Conservation (phyloP, 768 basidiomycete genomes). For the Daedalea quercina region DNA sequence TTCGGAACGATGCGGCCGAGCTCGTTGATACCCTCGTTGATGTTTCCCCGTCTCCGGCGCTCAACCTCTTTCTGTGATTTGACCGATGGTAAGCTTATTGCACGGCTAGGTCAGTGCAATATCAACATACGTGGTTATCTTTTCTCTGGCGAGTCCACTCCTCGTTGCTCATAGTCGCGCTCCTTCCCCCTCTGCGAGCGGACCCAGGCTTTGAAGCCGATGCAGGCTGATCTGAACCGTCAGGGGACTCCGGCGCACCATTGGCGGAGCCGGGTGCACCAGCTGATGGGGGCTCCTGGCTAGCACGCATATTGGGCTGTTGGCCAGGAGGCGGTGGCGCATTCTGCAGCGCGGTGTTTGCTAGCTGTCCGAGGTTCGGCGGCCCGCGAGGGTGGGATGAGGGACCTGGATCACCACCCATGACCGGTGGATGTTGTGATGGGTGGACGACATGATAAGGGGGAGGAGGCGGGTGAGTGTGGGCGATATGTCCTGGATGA, state of each 20-base stretch:
- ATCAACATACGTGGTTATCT: conserved; percentile 37
- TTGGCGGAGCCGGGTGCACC: conserved; percentile 7
- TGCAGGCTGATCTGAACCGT: conserved; percentile 4
- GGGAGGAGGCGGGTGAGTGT: conserved; percentile 14
- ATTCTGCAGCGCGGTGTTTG: conserved; percentile 13
- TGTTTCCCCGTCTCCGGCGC: conserved; percentile 87
- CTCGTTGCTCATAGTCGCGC: conserved; percentile 26
- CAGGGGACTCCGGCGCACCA: background rate
- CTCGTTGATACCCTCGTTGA: conserved; percentile 94
- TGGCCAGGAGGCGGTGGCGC: conserved; percentile 1
- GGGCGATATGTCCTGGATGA: conserved; percentile 4
- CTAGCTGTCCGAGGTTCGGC: conserved; percentile 19
- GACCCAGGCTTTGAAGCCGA: conserved; percentile 5
- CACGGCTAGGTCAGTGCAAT: background rate
- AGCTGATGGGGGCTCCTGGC: conserved; percentile 5
- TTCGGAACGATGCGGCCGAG: conserved; percentile 86
- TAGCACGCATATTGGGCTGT: conserved; percentile 2
- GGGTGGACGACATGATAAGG: conserved; percentile 12
- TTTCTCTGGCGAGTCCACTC: conserved; percentile 37
- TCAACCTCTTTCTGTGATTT: conserved; percentile 90
- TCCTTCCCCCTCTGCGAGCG: conserved; percentile 20
- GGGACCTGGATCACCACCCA: conserved; percentile 21
- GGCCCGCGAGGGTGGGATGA: conserved; percentile 25
- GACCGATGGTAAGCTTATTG: background rate
- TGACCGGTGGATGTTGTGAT: conserved; percentile 8